phyloP scores from a whole-genome alignment of 768 basidiomycete genomes.

The Boletus patriciae region DNA sequence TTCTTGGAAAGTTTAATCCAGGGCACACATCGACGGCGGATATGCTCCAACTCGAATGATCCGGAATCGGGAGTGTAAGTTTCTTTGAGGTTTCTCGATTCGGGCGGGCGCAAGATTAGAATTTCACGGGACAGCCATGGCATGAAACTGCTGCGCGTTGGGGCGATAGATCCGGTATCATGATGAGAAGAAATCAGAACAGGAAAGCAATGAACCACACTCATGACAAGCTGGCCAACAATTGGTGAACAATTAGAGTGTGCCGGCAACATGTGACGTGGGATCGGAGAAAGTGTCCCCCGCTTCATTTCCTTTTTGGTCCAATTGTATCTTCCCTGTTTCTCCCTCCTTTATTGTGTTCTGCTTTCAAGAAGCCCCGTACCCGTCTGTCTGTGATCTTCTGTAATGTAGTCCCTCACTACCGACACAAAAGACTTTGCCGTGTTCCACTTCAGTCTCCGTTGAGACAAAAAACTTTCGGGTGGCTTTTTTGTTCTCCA shows the following conservation, averaged over 20 bases:
- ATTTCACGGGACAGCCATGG: slow-evolving; percentile 18
- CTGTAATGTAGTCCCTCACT: slow-evolving; percentile 34
- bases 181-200: slow-evolving; percentile 17
- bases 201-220: slow-evolving; percentile 13
- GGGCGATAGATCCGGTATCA: slow-evolving; percentile 28
- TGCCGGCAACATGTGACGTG: slow-evolving; percentile 30
- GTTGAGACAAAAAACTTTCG: slow-evolving; percentile 32
- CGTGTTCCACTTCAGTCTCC: slow-evolving; percentile 21
- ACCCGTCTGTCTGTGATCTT: slow-evolving; percentile 23
- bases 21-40: background rate
- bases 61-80: slow-evolving; percentile 18
- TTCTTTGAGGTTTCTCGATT: slow-evolving; percentile 36
- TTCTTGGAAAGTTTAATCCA: slow-evolving; percentile 18
- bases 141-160: slow-evolving; percentile 1
- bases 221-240: slow-evolving; percentile 13
- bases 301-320: slow-evolving; percentile 34
- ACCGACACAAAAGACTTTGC: slow-evolving; percentile 36
- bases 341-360: slow-evolving; percentile 37
- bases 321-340: slow-evolving; percentile 38
- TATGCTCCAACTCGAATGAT: slow-evolving; percentile 7
- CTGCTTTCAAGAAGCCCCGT: slow-evolving; percentile 26
- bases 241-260: slow-evolving; percentile 32
- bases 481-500: slow-evolving; percentile 35
- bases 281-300: slow-evolving; percentile 11
- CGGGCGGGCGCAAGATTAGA: slow-evolving; percentile 24